phyloP scores from a whole-genome alignment of 2,329 filamentous ascomycete genomes.

The Botryotinia globosa region DNA sequence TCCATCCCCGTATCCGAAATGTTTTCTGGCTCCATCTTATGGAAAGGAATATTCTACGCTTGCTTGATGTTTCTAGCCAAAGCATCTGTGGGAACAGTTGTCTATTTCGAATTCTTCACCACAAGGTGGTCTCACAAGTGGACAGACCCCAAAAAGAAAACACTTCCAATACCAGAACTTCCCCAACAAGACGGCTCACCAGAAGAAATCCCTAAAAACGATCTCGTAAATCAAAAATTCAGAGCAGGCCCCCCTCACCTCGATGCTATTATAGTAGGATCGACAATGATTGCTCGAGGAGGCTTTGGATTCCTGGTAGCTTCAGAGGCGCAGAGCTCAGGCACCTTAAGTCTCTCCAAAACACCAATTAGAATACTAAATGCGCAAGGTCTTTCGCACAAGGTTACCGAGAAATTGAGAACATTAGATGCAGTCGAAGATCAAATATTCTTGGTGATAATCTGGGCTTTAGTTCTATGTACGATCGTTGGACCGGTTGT shows the following conservation, averaged over 20 bases:
- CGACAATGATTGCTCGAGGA: slow-evolving; percentile 69
- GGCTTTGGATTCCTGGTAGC: slow-evolving; percentile 79
- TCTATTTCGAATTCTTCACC: slow-evolving; percentile 28
- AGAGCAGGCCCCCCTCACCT: slow-evolving; percentile 23
- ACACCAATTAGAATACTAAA: neutral
- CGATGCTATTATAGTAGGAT: slow-evolving; percentile 25
- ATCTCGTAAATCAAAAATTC: neutral
- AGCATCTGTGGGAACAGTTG: slow-evolving; percentile 49
- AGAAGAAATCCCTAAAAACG: neutral
- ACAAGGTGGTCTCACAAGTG: neutral
- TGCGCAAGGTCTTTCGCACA: neutral
- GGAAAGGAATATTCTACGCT: slow-evolving; percentile 57
- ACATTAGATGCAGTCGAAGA: slow-evolving; percentile 23
- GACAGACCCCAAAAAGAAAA: neutral
- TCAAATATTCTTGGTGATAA: slow-evolving; percentile 50
- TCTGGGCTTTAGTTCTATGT: slow-evolving; percentile 56
- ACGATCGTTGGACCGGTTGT: slow-evolving; percentile 51
- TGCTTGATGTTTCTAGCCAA: slow-evolving; percentile 37
- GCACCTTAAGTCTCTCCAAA: slow-evolving; percentile 27
- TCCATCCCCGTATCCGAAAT: slow-evolving; percentile 15
- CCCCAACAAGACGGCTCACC: neutral
- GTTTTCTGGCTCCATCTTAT: slow-evolving; percentile 50
- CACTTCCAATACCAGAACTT: neutral
- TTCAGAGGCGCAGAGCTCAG: slow-evolving; percentile 58
- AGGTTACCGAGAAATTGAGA: neutral